These are phyloP conservation scores for Ogataea paraovalis DNA, from an alignment of 805 yeast species.

Conservation along the genomic window DNA sequence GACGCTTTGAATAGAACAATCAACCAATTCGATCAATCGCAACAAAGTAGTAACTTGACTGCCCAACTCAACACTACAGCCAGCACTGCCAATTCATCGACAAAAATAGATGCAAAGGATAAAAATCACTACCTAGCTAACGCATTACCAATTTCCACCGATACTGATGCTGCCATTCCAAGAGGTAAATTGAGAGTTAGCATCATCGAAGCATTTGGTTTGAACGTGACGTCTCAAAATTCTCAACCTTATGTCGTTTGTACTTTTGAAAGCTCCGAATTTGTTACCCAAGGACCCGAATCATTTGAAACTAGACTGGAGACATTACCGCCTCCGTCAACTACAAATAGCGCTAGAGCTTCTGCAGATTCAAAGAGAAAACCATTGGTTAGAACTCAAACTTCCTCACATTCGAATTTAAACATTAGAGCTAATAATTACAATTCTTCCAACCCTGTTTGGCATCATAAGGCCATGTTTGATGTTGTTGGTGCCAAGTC, in stretches of 20 bases:
- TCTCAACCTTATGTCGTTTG: constrained; percentile 87
- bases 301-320: constrained; percentile 27
- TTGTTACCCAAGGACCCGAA: constrained; percentile 77
- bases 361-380: constrained; percentile 26
- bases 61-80: constrained; percentile 20
- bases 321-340: constrained; percentile 1
- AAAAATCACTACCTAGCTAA: constrained; percentile 16
- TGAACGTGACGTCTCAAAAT: constrained; percentile 48
- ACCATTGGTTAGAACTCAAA: constrained; percentile 25
- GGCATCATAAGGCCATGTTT: constrained; percentile 91
- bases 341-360: constrained; percentile 13
- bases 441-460: constrained; percentile 60
- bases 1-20: constrained; percentile 31
- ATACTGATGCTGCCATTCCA: constrained; percentile 40
- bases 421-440: constrained; percentile 21
- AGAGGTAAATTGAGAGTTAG: constrained; percentile 80
- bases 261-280: constrained; percentile 88
- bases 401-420: constrained; percentile 24
- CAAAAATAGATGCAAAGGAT: constrained; percentile 6
- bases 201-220: constrained; percentile 73
- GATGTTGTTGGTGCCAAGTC: constrained; percentile 85
- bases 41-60: constrained; percentile 21
- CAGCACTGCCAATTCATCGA: constrained; percentile 4
- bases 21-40: constrained; percentile 29
- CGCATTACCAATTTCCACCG: constrained; percentile 19